These are phyloP conservation scores for Aspergillus saccharolyticus DNA, from an alignment of 495 filamentous ascomycete species.

Conservation along the genomic window DNA sequence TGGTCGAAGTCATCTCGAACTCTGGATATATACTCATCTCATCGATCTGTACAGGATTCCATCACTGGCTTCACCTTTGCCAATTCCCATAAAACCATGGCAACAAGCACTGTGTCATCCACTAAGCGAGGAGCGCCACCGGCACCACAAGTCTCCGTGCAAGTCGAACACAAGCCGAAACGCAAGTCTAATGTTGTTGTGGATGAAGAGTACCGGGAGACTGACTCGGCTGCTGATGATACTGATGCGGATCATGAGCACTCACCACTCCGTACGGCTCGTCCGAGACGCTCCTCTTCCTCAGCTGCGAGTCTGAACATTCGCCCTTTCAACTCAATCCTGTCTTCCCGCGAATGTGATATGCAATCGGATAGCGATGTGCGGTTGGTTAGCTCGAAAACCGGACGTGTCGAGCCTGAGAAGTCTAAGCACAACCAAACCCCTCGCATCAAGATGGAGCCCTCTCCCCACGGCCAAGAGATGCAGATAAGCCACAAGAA, in stretches of 20 bases:
- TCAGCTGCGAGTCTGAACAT: neutral
- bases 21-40: too few species aligned
- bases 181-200: neutral
- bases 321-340: neutral
- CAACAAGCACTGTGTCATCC: neutral
- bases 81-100: neutral
- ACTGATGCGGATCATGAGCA: neutral
- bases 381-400: neutral
- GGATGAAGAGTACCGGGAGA: neutral
- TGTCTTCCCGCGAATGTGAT: neutral
- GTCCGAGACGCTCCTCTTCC: neutral
- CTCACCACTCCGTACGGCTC: neutral
- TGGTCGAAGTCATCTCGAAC: too few species aligned
- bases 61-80: neutral
- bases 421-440: neutral
- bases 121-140: neutral
- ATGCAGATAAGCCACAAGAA: neutral
- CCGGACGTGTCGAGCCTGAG: neutral
- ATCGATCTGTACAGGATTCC: neutral
- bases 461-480: neutral
- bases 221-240: neutral
- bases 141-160: neutral
- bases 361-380: neutral
- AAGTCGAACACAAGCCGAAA: neutral
- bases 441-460: neutral